Percentiles rank a stretch among this genome's conserved stretches.
These are phyloP conservation scores for Mariannaea sp. DNA, from an alignment of 2,329 filamentous ascomycete species.

Conservation along the genomic window DNA sequence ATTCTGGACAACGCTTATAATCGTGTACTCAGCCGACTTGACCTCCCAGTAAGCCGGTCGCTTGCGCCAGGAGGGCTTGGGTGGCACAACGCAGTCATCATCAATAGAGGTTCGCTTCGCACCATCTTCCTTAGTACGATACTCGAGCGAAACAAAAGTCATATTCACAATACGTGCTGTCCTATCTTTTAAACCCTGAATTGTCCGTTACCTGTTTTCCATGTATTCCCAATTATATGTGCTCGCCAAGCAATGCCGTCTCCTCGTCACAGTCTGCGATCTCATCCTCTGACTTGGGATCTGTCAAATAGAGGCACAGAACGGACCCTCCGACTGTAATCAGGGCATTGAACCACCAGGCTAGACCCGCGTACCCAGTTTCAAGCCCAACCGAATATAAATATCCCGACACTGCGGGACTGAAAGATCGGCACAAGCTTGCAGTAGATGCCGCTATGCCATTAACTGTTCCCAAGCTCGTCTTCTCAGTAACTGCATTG, in stretches of 20 bases:
- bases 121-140: no score
- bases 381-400: conserved; percentile 81
- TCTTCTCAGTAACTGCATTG: conserved; percentile 81
- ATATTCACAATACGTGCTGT: no score
- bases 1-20: no score
- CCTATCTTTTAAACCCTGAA: no score
- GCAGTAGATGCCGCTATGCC: conserved; percentile 90
- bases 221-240: no score
- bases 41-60: no score
- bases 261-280: conserved; percentile 8
- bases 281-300: background rate
- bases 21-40: no score
- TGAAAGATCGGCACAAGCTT: conserved; percentile 84
- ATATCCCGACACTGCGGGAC: conserved; percentile 84
- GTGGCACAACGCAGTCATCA: no score
- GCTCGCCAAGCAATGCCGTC: conserved; percentile 1
- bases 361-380: conserved; percentile 81
- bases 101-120: no score
- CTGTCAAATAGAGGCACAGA: conserved; percentile 4
- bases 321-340: conserved; percentile 3
- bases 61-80: no score
- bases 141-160: no score
- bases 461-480: conserved; percentile 89
- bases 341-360: conserved; percentile 83
- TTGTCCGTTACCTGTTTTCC: no score